Conservation (phyloP, 2,329 filamentous ascomycete genomes). For the Monilinia fructicola region DNA sequence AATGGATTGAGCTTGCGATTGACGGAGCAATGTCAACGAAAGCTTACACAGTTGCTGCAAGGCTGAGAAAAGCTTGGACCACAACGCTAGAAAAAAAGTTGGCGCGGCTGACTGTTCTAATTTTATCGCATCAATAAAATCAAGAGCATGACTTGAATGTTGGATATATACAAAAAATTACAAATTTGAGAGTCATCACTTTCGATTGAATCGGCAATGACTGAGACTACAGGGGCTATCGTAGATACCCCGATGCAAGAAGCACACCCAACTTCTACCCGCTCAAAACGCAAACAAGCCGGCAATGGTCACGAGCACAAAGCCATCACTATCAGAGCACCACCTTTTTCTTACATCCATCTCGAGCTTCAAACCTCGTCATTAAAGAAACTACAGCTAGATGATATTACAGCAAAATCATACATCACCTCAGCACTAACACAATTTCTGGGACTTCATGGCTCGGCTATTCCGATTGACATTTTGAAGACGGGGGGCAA, state of each 20-base stretch:
- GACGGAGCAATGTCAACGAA: conserved; percentile 9
- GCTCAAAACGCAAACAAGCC: conserved; percentile 23
- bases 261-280: background rate
- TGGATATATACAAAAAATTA: background rate
- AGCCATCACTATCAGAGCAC: conserved; percentile 51
- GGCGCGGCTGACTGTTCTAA: conserved; percentile 7
- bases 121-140: background rate
- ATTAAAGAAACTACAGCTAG: conserved; percentile 45
- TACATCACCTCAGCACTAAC: conserved; percentile 63
- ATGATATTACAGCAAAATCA: conserved; percentile 61
- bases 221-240: background rate
- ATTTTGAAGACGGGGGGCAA: conserved; percentile 60
- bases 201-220: background rate
- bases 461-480: conserved; percentile 66
- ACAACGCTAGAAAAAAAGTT: conserved; percentile 1
- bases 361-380: conserved; percentile 48
- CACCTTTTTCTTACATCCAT: conserved; percentile 58
- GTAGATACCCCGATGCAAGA: conserved; percentile 16
- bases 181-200: background rate
- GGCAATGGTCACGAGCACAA: conserved; percentile 46
- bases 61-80: conserved; percentile 21
- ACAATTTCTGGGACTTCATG: conserved; percentile 69
- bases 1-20: background rate
- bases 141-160: too few relatives aligned
- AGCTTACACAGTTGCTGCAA: conserved; percentile 7